Evolutionary conservation across 2,329 filamentous ascomycete genomes (phyloP), one percentile per base, ranked within the genome.

Genomic region (Purpureocillium takamizusanense): DNA sequence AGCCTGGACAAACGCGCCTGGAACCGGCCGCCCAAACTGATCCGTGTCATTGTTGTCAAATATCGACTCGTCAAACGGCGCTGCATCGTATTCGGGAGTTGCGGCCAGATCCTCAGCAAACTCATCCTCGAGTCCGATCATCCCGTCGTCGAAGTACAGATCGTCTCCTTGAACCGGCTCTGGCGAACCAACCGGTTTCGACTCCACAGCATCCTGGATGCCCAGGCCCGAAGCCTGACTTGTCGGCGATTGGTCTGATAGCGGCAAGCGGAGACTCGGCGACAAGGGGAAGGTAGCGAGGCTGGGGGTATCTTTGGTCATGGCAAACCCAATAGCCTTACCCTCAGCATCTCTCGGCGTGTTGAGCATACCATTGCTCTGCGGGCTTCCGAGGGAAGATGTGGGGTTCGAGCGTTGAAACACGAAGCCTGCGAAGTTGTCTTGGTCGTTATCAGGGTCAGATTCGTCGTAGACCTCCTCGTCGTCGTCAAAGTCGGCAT

Each of bases 1-100:
- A 2, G 70, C 72, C 31, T 65, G 65, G 4, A 72, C 72, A 55
- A 78, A 78, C 1, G 70, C 69, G 5, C 74, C 74, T 0, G 74
- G 73, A 30, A 78, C 70, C 2, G 74, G 77, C 16, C 78, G 66
- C 13, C 78, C 77, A 51, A 74, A 81, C 44, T 69, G 57, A 55
- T 82, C 72, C 12, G 78, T 78, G 50, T 81, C 77, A 37, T 82
- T 69, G 25, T 78, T 69, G 46, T 87, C 83, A 51, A 87, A 86
- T 12, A 86, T 70, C 6, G 78, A 81, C 54, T 87, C 83, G 43
- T 87, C 81, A 53, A 87, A 86, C 2, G 72, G 66, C 0, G 65
- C 63, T 2, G 67, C 67, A 21, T 81, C 74, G 14, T 67, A 69
- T 41, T 71, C 55, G 11, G 54, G 53, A 31, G 50, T 49, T 4